Percentiles rank a stretch among this genome's conserved stretches.
These are phyloP conservation scores for Spergularia azorica DNA, from an alignment of 179 eudicot species.

Conservation along the genomic window DNA sequence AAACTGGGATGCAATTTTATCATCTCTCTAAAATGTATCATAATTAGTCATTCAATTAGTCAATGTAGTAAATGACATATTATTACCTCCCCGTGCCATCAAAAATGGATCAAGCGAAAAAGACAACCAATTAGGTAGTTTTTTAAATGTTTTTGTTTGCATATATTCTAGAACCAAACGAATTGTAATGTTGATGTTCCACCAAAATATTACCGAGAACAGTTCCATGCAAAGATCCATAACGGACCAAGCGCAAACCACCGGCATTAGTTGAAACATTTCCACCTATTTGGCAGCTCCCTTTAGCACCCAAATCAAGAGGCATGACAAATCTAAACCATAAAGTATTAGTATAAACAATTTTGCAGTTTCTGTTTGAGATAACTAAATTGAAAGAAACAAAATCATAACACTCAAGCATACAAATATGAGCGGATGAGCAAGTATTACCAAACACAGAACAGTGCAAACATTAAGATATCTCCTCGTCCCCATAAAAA, in stretches of 20 bases:
- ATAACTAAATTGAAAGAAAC: neutral
- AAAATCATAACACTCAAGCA: neutral
- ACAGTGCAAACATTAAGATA: neutral
- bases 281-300: slow-evolving; percentile 99
- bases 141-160: neutral
- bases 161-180: neutral
- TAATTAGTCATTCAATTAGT: neutral
- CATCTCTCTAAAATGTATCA: no score
- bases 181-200: neutral
- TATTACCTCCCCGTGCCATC: no score
- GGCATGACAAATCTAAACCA: slow-evolving; percentile 87
- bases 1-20: no score
- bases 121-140: neutral
- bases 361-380: neutral
- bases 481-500: neutral
- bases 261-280: slow-evolving; percentile 99
- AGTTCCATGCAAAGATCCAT: slow-evolving; percentile 97
- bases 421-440: neutral
- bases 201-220: slow-evolving; percentile 65
- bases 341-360: neutral
- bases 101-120: neutral
- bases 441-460: no score
- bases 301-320: slow-evolving; percentile 98
- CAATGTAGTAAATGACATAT: neutral
- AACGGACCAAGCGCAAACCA: slow-evolving; percentile 89